Evolutionary conservation across 2,329 filamentous ascomycete genomes (phyloP), one percentile per base, ranked within the genome.

Genomic region (Fulvia fulva): DNA sequence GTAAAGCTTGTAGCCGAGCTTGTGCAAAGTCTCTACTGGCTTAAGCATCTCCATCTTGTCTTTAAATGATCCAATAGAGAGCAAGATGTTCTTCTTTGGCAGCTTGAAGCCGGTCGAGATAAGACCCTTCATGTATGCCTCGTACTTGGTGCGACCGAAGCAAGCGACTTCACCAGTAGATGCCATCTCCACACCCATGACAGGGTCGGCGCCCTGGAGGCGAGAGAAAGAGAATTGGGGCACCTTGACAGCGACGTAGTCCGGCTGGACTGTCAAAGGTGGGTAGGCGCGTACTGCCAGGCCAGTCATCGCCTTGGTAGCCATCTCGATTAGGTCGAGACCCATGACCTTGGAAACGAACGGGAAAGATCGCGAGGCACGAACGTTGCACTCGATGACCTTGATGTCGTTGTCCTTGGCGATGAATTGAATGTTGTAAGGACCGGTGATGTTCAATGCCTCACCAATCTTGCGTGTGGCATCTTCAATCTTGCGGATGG

Each of bases 391-490:
- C 78, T 99, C 94, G 64, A 99, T 99, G 65, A 99, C 94, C 81
- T 97, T 97, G 81, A 99, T 97, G 66, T 97, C 93, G 74, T 97
- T 97, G 75, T 97, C 92, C 80, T 97, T 97, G 69, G 94, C 94
- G 70, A 99, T 99, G 79, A 99, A 97, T 74, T 99, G 94, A 63
- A 99, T 99, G 78, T 99, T 99, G 83, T 89, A 97, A 22, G 94
- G 94, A 51, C 94, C 94, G 43, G 94, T 97, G 57, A 99, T 88
- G 73, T 97, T 97, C 59, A 97, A 83, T 16, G 94, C 93, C 62
- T 89, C 87, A 65, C 89, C 94, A 68, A 99, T 97, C 83, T 97
- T 97, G 66, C 88, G 83, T 14, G 94, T 97, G 2, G 94, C 94
- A 74, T 97, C 92, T 74, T 93, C 91, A 58, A 99, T 97, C 65